Evolutionary conservation across 306 rosid species (phyloP).

Genomic region (Luffa acutangula): DNA sequence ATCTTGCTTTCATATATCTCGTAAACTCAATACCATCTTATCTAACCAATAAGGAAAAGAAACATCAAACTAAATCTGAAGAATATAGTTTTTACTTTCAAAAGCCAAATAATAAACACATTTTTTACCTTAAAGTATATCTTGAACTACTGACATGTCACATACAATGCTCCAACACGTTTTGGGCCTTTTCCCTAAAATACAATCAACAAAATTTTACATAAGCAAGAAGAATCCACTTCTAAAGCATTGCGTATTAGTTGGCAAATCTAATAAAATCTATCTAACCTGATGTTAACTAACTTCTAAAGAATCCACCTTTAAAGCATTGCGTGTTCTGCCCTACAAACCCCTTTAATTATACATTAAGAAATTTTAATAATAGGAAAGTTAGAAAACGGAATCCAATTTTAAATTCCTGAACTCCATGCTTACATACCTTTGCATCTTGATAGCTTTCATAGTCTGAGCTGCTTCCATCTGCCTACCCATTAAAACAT

Average conservation of each 20-base stretch:
- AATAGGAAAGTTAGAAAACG: background rate
- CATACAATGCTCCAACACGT: conserved; percentile 90
- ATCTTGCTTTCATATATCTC: background rate
- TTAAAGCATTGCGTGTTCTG: too few relatives aligned
- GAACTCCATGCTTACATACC: conserved; percentile 28
- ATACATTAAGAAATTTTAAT: background rate
- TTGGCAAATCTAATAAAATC: background rate
- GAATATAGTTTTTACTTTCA: background rate
- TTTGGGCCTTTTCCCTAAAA: conserved; percentile 88
- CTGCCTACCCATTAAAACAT: conserved; percentile 45
- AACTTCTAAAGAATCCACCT: too few relatives aligned
- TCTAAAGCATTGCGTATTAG: background rate
- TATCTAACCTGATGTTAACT: background rate
- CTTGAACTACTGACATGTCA: conserved; percentile 91
- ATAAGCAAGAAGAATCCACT: background rate
- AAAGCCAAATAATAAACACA: background rate
- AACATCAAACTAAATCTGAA: background rate
- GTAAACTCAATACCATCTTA: background rate
- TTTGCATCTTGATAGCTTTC: conserved; percentile 71
- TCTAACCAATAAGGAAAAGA: background rate
- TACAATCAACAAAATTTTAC: background rate
- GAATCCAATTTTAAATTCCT: background rate
- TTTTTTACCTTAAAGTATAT: conserved; percentile 71
- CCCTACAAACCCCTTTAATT: background rate
- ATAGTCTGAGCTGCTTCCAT: conserved; percentile 70